phyloP scores from a whole-genome alignment of 768 basidiomycete species.

The Hypholoma fasciculare region DNA sequence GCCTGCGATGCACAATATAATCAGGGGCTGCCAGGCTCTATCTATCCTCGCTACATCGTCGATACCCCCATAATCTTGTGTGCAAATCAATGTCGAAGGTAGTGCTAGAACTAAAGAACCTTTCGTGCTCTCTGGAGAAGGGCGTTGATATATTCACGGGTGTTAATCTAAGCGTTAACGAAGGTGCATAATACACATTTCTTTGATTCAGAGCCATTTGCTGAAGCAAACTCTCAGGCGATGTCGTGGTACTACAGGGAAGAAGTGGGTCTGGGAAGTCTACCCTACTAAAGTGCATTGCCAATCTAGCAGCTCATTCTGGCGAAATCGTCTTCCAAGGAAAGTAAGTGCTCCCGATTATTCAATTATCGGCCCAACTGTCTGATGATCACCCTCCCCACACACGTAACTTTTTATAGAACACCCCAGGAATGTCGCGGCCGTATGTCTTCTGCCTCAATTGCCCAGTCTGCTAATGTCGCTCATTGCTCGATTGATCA shows the following conservation, averaged over 20 bases:
- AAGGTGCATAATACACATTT: constrained; percentile 32
- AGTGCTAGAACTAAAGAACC: constrained; percentile 53
- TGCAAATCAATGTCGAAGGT: constrained; percentile 15
- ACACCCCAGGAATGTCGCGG: constrained; percentile 47
- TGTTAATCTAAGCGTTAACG: constrained; percentile 60
- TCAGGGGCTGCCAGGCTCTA: too few species aligned
- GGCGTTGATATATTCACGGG: constrained; percentile 57
- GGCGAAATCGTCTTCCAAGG: constrained; percentile 68
- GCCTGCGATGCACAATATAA: too few species aligned
- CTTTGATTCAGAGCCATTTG: background rate
- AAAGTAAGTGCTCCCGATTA: constrained; percentile 40
- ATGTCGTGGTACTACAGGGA: constrained; percentile 78
- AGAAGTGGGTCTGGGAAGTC: constrained; percentile 81
- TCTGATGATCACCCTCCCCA: too few species aligned
- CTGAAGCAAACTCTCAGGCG: constrained; percentile 36
- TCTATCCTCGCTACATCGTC: background rate
- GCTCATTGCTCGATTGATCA: constrained; percentile 4
- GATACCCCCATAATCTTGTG: too few species aligned
- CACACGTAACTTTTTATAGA: constrained; percentile 26
- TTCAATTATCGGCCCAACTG: too few species aligned
- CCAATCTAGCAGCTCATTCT: constrained; percentile 72
- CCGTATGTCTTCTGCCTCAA: background rate
- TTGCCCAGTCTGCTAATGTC: background rate
- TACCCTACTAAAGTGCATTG: constrained; percentile 82
- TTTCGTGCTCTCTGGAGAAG: constrained; percentile 49